These are phyloP conservation scores for Angophora floribunda DNA, from an alignment of 345 rosid species.

Conservation along the genomic window DNA sequence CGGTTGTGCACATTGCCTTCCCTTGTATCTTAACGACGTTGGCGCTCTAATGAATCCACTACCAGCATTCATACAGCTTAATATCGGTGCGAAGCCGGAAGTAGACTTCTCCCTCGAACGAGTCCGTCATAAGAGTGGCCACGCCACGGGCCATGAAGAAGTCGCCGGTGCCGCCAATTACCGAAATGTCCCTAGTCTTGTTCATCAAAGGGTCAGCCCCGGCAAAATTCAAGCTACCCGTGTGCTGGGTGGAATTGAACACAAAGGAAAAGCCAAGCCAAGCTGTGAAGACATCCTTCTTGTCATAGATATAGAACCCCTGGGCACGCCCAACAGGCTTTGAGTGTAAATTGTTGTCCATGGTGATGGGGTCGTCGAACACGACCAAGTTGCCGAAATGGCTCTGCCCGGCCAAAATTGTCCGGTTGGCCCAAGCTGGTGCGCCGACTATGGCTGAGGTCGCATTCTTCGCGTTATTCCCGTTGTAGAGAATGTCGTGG, in stretches of 20 bases:
- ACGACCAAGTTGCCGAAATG: slow-evolving; percentile 27
- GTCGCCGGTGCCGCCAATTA: slow-evolving; percentile 75
- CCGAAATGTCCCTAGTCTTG: slow-evolving; percentile 63
- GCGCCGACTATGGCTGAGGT: slow-evolving; percentile 17
- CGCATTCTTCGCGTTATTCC: slow-evolving; percentile 19
- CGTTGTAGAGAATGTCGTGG: slow-evolving; percentile 31
- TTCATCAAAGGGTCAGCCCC: slow-evolving; percentile 61
- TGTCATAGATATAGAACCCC: slow-evolving; percentile 20
- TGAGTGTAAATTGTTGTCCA: slow-evolving; percentile 15
- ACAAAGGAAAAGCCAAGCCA: slow-evolving; percentile 57
- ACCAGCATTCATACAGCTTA: slow-evolving; percentile 43
- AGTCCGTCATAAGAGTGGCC: slow-evolving; percentile 47
- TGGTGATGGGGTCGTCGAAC: slow-evolving; percentile 23
- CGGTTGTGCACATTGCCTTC: background rate
- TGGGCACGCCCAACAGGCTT: slow-evolving; percentile 19
- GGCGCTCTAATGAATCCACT: background rate
- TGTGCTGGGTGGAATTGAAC: slow-evolving; percentile 49
- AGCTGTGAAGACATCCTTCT: slow-evolving; percentile 13
- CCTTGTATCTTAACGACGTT: background rate
- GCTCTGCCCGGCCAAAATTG: slow-evolving; percentile 1
- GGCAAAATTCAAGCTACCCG: slow-evolving; percentile 48
- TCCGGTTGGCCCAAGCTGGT: slow-evolving; percentile 14
- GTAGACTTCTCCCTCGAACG: slow-evolving; percentile 50
- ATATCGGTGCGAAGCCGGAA: slow-evolving; percentile 48
- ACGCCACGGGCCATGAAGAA: slow-evolving; percentile 80